Conservation (phyloP, 805 yeast genomes). For the Spencermartinsiella europaea region DNA sequence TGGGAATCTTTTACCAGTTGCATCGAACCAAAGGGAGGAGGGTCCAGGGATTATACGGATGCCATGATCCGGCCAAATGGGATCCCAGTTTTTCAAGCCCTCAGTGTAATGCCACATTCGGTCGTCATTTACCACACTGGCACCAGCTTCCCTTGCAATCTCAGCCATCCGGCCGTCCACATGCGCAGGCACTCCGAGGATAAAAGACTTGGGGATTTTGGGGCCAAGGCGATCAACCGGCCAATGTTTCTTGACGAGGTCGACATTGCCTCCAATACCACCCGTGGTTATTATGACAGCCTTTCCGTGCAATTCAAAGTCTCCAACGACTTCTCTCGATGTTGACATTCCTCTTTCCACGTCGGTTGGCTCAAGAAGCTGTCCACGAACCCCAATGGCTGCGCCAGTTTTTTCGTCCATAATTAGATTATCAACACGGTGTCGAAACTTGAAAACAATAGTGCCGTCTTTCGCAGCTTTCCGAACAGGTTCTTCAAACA, state of each 20-base stretch:
- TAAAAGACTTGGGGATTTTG: not conserved
- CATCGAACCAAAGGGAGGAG: not conserved
- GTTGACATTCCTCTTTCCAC: not conserved
- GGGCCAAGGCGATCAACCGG: not conserved
- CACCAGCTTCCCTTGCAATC: not conserved
- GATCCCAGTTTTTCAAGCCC: not conserved
- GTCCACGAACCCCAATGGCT: not conserved
- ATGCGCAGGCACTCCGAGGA: not conserved
- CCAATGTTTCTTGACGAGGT: not conserved
- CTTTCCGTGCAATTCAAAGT: not conserved
- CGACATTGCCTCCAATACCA: not conserved
- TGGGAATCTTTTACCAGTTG: not conserved
- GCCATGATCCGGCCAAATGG: not conserved
- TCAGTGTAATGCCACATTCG: not conserved
- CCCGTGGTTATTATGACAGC: not conserved
- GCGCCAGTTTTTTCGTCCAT: not conserved
- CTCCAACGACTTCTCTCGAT: not conserved
- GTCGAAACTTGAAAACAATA: not conserved
- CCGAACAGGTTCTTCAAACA: not conserved
- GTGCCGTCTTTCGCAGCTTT: not conserved
- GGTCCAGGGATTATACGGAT: not conserved
- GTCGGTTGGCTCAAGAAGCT: not conserved
- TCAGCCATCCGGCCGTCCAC: not conserved
- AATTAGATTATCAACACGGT: not conserved
- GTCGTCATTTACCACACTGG: not conserved